Evolutionary conservation across 1,284 basidiomycete species (phyloP).

Genomic region (Marasmius tenuissimus): DNA sequence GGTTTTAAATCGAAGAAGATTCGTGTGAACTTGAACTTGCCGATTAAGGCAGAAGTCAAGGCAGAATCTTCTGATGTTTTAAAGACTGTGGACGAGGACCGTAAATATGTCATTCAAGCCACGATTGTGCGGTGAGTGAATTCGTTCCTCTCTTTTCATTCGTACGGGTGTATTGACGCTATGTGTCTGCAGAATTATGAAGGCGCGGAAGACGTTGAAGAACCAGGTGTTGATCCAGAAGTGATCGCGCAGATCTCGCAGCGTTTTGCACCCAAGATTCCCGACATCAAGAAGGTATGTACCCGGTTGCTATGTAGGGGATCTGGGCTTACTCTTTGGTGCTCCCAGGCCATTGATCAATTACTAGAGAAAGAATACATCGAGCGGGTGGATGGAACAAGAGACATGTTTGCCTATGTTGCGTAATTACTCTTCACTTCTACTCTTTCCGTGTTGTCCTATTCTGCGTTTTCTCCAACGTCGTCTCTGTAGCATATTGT

Average conservation of each 20-base stretch:
- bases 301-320: background rate
- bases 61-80: slow-evolving; percentile 89
- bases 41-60: slow-evolving; percentile 94
- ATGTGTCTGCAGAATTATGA: slow-evolving; percentile 78
- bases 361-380: slow-evolving; percentile 98
- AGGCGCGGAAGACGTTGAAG: slow-evolving; percentile 96
- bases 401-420: slow-evolving; percentile 79
- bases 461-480: background rate
- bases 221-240: slow-evolving; percentile 91
- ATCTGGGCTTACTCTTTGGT: background rate
- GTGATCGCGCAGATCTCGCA: slow-evolving; percentile 91
- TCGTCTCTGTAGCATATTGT: slow-evolving; percentile 4
- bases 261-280: slow-evolving; percentile 87
- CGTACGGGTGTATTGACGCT: background rate
- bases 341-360: slow-evolving; percentile 87
- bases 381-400: slow-evolving; percentile 84
- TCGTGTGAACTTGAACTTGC: slow-evolving; percentile 90
- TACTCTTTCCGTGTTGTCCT: slow-evolving; percentile 4
- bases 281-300: slow-evolving; percentile 86
- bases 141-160: slow-evolving; percentile 4
- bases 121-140: slow-evolving; percentile 86
- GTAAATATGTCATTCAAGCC: slow-evolving; percentile 96
- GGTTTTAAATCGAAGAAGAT: slow-evolving; percentile 99
- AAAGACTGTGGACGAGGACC: slow-evolving; percentile 96
- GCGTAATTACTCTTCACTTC: slow-evolving; percentile 37